These are phyloP conservation scores for Xylariaceae sp. DNA, from an alignment of 2,329 filamentous ascomycete genomes.

Conservation along the genomic window DNA sequence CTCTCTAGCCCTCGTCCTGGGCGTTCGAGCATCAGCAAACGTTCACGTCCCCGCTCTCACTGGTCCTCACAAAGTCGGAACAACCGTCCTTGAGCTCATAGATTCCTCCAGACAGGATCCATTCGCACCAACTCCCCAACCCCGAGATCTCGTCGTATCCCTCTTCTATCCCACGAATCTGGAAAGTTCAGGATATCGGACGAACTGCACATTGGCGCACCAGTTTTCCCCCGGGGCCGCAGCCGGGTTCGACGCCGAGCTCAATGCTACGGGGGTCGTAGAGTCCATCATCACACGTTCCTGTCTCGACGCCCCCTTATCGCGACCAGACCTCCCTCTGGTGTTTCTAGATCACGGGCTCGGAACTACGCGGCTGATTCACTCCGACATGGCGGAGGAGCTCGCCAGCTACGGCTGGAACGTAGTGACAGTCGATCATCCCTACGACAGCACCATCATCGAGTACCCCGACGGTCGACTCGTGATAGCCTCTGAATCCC, in stretches of 20 bases:
- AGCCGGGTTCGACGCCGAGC: constrained; percentile 1
- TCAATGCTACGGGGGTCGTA: constrained; percentile 8
- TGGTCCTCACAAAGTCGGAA: constrained; percentile 24
- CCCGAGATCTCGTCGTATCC: constrained; percentile 23
- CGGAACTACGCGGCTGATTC: constrained; percentile 38
- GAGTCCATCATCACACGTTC: constrained; percentile 20
- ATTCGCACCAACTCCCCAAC: constrained; percentile 18
- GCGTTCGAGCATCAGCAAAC: neutral
- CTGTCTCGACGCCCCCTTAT: constrained; percentile 16
- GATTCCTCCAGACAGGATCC: constrained; percentile 22
- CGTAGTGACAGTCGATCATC: constrained; percentile 45
- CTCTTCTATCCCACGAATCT: constrained; percentile 25
- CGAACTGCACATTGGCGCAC: constrained; percentile 14
- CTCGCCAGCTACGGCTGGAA: constrained; percentile 42
- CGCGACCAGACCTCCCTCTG: constrained; percentile 18
- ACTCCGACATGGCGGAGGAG: constrained; percentile 39
- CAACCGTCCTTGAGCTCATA: constrained; percentile 20
- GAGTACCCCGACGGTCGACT: constrained; percentile 41
- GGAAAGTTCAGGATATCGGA: neutral
- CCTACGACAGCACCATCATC: constrained; percentile 40
- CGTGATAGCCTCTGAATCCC: constrained; percentile 16
- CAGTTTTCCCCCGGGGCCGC: constrained; percentile 13
- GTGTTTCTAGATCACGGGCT: constrained; percentile 43
- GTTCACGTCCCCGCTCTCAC: constrained; percentile 13
- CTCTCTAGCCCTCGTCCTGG: constrained; percentile 4